Conservation (phyloP, 352 stramenopile genomes). For the Phytophthora chlamydospora region DNA sequence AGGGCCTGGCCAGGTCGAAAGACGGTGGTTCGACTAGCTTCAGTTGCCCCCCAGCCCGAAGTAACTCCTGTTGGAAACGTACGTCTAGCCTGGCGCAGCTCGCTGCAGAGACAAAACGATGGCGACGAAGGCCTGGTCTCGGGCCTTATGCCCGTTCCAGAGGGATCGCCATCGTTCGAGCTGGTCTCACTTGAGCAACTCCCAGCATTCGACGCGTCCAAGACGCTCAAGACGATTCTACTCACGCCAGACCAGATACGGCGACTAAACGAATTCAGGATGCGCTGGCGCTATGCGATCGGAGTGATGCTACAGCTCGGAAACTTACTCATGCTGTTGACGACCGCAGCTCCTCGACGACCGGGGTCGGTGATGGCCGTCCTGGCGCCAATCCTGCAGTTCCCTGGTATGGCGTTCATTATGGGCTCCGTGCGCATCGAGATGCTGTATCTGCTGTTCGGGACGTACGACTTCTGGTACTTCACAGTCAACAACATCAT, state of each 20-base stretch:
- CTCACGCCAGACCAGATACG: constrained; percentile 18
- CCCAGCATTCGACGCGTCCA: constrained; percentile 29
- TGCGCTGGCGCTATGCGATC: constrained; percentile 13
- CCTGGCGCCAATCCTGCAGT: constrained; percentile 26
- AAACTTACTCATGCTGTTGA: constrained; percentile 31
- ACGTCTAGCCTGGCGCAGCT: not conserved
- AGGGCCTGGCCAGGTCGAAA: not conserved
- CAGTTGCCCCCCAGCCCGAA: not conserved
- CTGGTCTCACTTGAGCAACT: constrained; percentile 21
- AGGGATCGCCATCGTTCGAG: constrained; percentile 15
- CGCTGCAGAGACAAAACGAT: not conserved
- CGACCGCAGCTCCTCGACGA: constrained; percentile 5
- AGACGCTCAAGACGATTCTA: constrained; percentile 36
- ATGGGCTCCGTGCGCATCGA: constrained; percentile 27
- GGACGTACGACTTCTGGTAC: constrained; percentile 44
- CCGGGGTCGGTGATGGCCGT: constrained; percentile 23
- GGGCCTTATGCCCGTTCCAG: not conserved
- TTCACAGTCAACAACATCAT: constrained; percentile 39
- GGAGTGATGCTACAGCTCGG: constrained; percentile 23
- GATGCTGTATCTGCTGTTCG: constrained; percentile 33
- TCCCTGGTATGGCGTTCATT: constrained; percentile 33
- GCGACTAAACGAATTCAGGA: constrained; percentile 22
- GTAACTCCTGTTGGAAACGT: not conserved
- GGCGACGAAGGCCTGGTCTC: not conserved
- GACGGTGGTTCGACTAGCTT: constrained; percentile 6